These are phyloP conservation scores for Scedosporium boydii DNA, from an alignment of 2,329 filamentous ascomycete genomes.

Conservation along the genomic window DNA sequence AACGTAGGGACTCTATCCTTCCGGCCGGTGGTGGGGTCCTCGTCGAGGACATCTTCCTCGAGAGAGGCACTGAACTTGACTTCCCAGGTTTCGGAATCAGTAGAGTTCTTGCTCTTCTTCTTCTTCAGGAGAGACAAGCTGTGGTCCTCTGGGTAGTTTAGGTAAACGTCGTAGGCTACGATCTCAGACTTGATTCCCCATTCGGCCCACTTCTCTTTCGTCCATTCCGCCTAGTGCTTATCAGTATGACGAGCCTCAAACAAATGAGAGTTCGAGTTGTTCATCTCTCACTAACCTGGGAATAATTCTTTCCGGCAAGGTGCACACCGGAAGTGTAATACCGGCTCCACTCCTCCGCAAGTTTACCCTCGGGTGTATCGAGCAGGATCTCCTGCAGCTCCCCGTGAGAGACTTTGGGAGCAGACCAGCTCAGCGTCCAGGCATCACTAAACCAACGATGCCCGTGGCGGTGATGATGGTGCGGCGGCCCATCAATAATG, in stretches of 20 bases:
- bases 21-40: constrained; percentile 70
- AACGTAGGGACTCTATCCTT: constrained; percentile 74
- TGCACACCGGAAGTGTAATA: constrained; percentile 74
- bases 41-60: constrained; percentile 73
- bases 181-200: constrained; percentile 59
- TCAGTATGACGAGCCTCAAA: constrained; percentile 4
- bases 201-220: constrained; percentile 60
- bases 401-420: constrained; percentile 23
- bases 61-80: constrained; percentile 72
- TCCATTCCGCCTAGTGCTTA: constrained; percentile 54
- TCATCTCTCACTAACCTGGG: constrained; percentile 39
- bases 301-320: constrained; percentile 67
- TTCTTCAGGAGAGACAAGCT: constrained; percentile 52
- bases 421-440: constrained; percentile 14
- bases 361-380: constrained; percentile 46
- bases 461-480: constrained; percentile 22
- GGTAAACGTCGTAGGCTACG: constrained; percentile 63
- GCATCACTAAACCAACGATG: constrained; percentile 16
- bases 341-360: constrained; percentile 60
- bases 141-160: constrained; percentile 69
- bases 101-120: constrained; percentile 18
- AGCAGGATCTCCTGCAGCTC: constrained; percentile 48
- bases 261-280: not conserved
- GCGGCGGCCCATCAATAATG: constrained; percentile 28
- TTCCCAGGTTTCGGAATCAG: constrained; percentile 35